Base-by-base conservation (phyloP, 2,329 filamentous ascomycete species). In the Hypoxylon sp. region DNA sequence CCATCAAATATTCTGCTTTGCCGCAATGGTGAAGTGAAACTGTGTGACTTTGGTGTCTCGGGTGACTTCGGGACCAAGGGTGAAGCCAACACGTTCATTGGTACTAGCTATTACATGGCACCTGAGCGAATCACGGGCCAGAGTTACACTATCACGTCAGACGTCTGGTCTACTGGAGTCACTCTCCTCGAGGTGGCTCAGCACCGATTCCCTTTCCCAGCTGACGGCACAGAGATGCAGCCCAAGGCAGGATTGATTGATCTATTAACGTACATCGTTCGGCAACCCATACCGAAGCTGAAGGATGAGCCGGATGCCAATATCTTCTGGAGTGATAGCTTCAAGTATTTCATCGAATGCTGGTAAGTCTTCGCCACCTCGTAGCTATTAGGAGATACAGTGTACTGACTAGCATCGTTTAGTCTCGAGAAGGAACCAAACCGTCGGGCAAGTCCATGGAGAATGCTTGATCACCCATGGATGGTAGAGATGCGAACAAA, bases 321-420 rank as follows among this genome's bases (percentile, higher is more conserved):
- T 65, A 97, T 99, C 73, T 91, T 91, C 78, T 99, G 96, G 96
- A 97, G 93, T 74, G 93, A 97, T 74, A 97, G 93, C 77, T 98
- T 99, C 82, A 99, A 99, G 80, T 98, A 98, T 80, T 99, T 99
- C 76, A 98, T 99, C 75, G 94, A 98, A 82, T 98, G 94, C 88
- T 98, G 96, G 95, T 98, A 88, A 79, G 93, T 90, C 61, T 17
- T 48, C 50, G n/a, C 11, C 17, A 19, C 19, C 13, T 24, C 1
- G 6, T 6, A 19, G 17, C 3, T 29, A 44, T n/a, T 27, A 54
- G 1, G 13, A 44, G 19, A 78, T 3, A 3, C 6, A 39, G 31
- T n/a, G 51, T 0, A 35, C 31, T 50, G 37, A 32, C 55, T 70
- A 54, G 74, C 24, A 58, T 53, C 10, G 27, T 48, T 44, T 71